phyloP scores from a whole-genome alignment of 495 filamentous ascomycete species.

The Penicillium alfredii region DNA sequence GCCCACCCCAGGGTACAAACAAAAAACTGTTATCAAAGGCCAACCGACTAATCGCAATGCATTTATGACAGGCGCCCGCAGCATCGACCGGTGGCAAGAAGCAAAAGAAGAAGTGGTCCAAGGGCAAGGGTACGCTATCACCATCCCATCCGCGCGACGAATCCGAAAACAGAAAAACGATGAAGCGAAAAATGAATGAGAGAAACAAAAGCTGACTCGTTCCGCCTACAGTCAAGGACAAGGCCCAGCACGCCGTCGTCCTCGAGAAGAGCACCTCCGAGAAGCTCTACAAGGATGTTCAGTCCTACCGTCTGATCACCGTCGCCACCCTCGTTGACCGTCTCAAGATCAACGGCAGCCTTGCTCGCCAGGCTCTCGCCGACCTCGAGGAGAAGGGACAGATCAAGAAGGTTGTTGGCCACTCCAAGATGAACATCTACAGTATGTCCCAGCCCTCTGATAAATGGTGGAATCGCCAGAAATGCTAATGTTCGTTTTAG shows the following conservation, averaged over 20 bases:
- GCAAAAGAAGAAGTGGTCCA: conserved; percentile 99
- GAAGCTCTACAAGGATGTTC: conserved; percentile 91
- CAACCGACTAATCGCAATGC: conserved; percentile 21
- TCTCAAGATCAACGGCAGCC: conserved; percentile 98
- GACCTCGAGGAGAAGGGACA: conserved; percentile 96
- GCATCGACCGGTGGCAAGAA: conserved; percentile 84
- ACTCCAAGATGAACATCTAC: conserved; percentile 98
- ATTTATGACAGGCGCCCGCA: conserved; percentile 59
- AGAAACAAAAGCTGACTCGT: conserved; percentile 22
- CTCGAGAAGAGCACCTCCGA: conserved; percentile 64
- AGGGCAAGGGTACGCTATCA: conserved; percentile 82
- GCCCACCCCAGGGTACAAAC: no score
- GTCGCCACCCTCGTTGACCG: conserved; percentile 97
- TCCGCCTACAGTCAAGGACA: conserved; percentile 86
- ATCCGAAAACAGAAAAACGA: no score
- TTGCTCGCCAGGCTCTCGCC: conserved; percentile 81
- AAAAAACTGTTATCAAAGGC: no score
- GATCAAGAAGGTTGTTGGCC: conserved; percentile 96
- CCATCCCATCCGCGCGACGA: conserved; percentile 22
- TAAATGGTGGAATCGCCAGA: no score
- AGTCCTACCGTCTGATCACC: conserved; percentile 99
- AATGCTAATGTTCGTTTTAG: conserved; percentile 24
- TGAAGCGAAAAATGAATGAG: conserved; percentile 2
- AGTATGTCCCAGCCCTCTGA: conserved; percentile 50
- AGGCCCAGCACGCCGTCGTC: conserved; percentile 92